These are phyloP conservation scores for Zymoseptoria passerinii DNA, from an alignment of 2,329 filamentous ascomycete species.

Conservation along the genomic window DNA sequence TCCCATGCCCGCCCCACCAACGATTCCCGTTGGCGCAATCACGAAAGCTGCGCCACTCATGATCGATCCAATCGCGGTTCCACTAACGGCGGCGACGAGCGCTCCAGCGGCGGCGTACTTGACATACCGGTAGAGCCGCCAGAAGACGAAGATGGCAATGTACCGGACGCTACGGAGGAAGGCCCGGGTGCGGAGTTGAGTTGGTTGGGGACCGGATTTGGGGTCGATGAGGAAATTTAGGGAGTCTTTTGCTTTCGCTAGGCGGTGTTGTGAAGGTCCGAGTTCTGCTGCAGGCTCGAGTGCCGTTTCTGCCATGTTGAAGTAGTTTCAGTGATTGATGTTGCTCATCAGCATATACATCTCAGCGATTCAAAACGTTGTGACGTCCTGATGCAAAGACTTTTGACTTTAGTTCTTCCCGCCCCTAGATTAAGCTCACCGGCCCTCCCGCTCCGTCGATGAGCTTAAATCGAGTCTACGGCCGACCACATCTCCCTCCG, in stretches of 20 bases:
- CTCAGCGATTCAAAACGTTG: no score
- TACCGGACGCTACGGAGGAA: conserved; percentile 34
- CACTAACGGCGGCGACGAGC: conserved; percentile 33
- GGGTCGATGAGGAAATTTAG: conserved; percentile 34
- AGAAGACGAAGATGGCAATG: conserved; percentile 35
- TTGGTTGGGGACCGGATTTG: conserved; percentile 23
- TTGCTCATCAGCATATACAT: no score
- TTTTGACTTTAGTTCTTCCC: neutral
- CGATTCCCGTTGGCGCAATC: conserved; percentile 35
- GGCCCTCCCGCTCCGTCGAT: neutral
- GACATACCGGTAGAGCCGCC: conserved; percentile 35
- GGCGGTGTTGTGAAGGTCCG: neutral
- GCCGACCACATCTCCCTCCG: neutral
- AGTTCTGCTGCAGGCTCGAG: neutral
- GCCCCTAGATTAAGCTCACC: neutral
- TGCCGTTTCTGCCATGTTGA: neutral
- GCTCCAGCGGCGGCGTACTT: conserved; percentile 38
- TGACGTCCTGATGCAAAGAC: neutral
- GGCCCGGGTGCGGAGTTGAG: conserved; percentile 32
- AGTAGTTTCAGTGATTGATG: neutral
- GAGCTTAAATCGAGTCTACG: neutral
- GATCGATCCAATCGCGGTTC: conserved; percentile 30
- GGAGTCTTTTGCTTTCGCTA: conserved; percentile 21
- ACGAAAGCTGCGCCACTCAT: conserved; percentile 35
- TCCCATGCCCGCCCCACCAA: conserved; percentile 31